Evolutionary conservation across 257 asterid genomes (phyloP).

Genomic region (Nicotiana attenuata): DNA sequence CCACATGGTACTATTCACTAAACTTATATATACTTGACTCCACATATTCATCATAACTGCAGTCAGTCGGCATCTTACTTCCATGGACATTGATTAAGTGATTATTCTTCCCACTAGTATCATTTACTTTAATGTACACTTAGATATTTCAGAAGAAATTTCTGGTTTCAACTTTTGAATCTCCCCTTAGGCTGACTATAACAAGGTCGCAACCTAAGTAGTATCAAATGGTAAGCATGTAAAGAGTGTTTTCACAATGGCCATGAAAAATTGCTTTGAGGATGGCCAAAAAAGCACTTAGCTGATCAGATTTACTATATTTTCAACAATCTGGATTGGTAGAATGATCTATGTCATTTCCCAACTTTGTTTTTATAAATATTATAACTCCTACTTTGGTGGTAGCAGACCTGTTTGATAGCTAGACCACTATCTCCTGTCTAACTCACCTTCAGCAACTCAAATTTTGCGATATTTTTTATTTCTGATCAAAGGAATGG

Average conservation of each 20-base stretch:
- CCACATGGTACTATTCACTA: background rate
- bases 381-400: background rate
- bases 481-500: no score
- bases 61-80: background rate
- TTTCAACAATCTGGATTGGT: background rate
- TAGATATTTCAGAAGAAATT: constrained; percentile 6
- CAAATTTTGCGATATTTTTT: no score
- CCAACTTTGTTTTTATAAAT: background rate
- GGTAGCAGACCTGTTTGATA: background rate
- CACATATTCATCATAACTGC: background rate
- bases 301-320: background rate
- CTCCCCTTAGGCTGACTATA: background rate
- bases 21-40: background rate
- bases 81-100: background rate
- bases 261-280: background rate
- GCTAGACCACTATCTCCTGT: background rate
- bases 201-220: background rate
- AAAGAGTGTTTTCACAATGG: background rate
- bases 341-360: background rate
- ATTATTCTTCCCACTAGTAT: background rate
- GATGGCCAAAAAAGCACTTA: background rate
- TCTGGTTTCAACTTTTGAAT: background rate
- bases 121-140: background rate
- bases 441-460: background rate
- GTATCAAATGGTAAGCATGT: background rate